A percentile compares a stretch with the other conserved stretches of the same genome.
These are phyloP conservation scores for Pythium brachiatum DNA, from an alignment of 352 stramenopile species.

Conservation along the genomic window DNA sequence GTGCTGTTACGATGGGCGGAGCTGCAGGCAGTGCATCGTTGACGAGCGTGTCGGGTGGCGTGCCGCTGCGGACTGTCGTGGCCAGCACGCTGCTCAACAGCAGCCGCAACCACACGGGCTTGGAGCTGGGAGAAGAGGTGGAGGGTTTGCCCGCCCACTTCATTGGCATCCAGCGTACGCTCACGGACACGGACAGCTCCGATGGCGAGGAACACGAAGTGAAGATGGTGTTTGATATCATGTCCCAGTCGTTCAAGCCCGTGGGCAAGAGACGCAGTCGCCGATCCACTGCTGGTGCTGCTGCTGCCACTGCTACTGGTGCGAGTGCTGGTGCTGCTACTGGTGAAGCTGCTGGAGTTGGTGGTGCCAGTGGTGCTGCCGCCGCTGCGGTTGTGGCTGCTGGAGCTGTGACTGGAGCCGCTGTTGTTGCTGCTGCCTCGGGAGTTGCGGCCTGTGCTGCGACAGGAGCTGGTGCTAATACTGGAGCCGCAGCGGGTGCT, in stretches of 20 bases:
- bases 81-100: conserved; percentile 7
- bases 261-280: conserved; percentile 4
- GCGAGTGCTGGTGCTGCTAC: background rate
- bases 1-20: background rate
- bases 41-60: background rate
- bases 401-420: background rate
- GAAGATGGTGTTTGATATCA: conserved; percentile 21
- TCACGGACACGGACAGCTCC: conserved; percentile 18
- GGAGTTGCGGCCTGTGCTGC: too few relatives aligned
- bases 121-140: conserved; percentile 1
- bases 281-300: background rate
- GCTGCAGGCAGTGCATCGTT: too few relatives aligned
- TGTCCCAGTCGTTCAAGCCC: conserved; percentile 13
- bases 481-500: too few relatives aligned
- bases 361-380: background rate
- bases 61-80: conserved; percentile 15
- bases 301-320: background rate
- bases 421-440: background rate
- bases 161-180: conserved; percentile 5
- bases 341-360: background rate
- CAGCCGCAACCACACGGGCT: background rate
- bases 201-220: conserved; percentile 15
- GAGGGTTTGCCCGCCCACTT: conserved; percentile 14
- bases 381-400: background rate
- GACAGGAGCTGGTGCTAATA: too few relatives aligned